Evolutionary conservation across 1,284 basidiomycete species (phyloP).

Genomic region (Somion occarium): DNA sequence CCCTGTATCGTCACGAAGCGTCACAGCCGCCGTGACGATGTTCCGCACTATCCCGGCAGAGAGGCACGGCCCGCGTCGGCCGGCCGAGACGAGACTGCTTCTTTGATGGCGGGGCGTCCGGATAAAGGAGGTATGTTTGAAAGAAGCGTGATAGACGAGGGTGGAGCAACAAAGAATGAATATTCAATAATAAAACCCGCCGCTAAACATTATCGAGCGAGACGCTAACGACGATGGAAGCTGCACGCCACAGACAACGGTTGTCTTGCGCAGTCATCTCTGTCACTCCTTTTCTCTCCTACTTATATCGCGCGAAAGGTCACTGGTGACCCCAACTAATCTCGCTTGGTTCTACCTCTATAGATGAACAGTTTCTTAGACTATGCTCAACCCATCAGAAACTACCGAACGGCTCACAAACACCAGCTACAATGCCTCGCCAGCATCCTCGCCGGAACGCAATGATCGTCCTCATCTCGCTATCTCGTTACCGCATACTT

Average conservation of each 20-base stretch:
- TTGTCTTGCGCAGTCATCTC: background rate
- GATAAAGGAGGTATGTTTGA: background rate
- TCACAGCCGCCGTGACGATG: slow-evolving; percentile 11
- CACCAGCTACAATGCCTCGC: slow-evolving; percentile 9
- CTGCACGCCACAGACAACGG: background rate
- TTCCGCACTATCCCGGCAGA: slow-evolving; percentile 11
- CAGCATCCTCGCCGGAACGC: slow-evolving; percentile 15
- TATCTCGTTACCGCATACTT: background rate
- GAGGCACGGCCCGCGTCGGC: no score
- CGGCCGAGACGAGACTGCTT: no score
- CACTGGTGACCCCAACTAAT: background rate
- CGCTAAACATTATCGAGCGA: background rate
- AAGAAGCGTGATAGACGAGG: slow-evolving; percentile 4
- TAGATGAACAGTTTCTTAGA: background rate
- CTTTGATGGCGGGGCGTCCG: background rate
- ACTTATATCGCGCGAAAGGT: background rate
- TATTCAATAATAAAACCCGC: background rate
- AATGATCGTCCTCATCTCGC: slow-evolving; percentile 17
- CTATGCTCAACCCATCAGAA: background rate
- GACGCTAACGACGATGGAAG: background rate
- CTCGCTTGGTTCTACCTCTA: background rate
- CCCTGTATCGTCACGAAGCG: slow-evolving; percentile 6
- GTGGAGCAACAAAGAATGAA: background rate
- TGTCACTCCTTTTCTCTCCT: background rate
- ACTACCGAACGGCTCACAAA: slow-evolving; percentile 15